These are phyloP conservation scores for Candida koratica DNA, from an alignment of 805 yeast genomes.

Conservation along the genomic window DNA sequence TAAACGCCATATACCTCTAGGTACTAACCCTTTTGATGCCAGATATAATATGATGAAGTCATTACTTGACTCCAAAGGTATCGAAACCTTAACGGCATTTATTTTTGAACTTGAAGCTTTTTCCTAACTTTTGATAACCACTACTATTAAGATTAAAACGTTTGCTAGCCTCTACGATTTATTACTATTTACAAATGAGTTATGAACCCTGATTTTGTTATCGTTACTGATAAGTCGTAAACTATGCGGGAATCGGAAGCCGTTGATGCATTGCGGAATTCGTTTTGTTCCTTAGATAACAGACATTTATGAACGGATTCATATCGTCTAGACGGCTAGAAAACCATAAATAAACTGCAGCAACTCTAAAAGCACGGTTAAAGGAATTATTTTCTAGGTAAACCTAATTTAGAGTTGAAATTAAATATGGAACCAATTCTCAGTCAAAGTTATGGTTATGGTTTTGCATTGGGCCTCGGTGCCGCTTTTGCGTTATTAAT, in stretches of 20 bases:
- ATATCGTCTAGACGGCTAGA: background rate
- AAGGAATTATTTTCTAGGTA: background rate
- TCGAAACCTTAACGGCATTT: background rate
- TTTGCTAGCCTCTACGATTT: background rate
- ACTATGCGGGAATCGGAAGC: slow-evolving; percentile 6
- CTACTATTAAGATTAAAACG: background rate
- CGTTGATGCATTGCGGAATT: slow-evolving; percentile 1
- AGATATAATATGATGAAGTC: slow-evolving; percentile 2
- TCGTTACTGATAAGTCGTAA: no score
- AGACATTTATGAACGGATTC: background rate
- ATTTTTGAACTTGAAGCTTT: slow-evolving; percentile 1
- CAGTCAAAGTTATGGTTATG: slow-evolving; percentile 31
- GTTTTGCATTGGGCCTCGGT: slow-evolving; percentile 44
- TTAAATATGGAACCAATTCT: slow-evolving; percentile 9
- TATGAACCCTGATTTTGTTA: background rate
- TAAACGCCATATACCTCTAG: slow-evolving; percentile 7
- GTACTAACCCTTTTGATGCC: slow-evolving; percentile 7
- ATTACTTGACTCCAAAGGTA: slow-evolving; percentile 8
- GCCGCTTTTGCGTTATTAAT: slow-evolving; percentile 40
- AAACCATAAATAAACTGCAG: background rate
- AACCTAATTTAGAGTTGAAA: background rate
- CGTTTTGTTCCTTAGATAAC: slow-evolving; percentile 1
- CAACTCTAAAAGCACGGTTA: background rate
- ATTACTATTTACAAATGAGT: background rate
- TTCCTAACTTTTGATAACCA: slow-evolving; percentile 3